Conservation (phyloP, 108 stramenopile genomes). For the Skeletonema marinoi region DNA sequence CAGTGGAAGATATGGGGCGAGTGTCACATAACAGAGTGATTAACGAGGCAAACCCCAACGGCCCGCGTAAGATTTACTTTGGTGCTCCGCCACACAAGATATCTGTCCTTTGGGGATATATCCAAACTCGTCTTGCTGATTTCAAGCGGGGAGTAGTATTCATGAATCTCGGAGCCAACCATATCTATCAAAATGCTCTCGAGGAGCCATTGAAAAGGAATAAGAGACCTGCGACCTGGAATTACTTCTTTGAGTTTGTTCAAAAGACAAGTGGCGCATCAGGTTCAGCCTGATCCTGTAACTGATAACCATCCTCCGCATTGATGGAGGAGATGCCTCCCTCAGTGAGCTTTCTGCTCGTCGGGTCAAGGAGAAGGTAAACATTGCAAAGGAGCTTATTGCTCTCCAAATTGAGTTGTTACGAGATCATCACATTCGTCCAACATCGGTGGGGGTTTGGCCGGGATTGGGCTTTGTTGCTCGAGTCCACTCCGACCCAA, state of each 20-base stretch:
- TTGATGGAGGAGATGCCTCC: conserved; percentile 59
- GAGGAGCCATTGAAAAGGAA: conserved; percentile 47
- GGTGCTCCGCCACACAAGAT: conserved; percentile 68
- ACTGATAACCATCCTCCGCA: conserved; percentile 73
- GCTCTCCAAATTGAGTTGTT: conserved; percentile 77
- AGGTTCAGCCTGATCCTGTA: conserved; percentile 68
- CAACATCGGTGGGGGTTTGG: conserved; percentile 84
- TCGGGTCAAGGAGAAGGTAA: conserved; percentile 53
- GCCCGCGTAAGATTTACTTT: conserved; percentile 70
- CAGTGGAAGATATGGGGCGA: conserved; percentile 77
- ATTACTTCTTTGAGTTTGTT: conserved; percentile 78
- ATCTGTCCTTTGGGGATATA: conserved; percentile 56
- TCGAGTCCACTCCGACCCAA: conserved; percentile 26
- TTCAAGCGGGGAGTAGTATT: conserved; percentile 72
- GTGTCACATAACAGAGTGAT: conserved; percentile 59
- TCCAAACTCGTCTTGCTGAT: conserved; percentile 60
- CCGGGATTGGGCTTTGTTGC: conserved; percentile 75
- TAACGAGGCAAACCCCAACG: conserved; percentile 51
- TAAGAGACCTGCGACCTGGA: conserved; percentile 12
- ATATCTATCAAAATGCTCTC: conserved; percentile 66
- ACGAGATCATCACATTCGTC: conserved; percentile 75
- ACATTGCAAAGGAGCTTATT: conserved; percentile 75
- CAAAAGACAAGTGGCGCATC: conserved; percentile 53
- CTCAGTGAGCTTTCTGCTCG: conserved; percentile 9
- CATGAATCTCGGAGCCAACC: conserved; percentile 70